These are phyloP conservation scores for Starmerella powellii DNA, from an alignment of 805 yeast genomes.

Conservation along the genomic window DNA sequence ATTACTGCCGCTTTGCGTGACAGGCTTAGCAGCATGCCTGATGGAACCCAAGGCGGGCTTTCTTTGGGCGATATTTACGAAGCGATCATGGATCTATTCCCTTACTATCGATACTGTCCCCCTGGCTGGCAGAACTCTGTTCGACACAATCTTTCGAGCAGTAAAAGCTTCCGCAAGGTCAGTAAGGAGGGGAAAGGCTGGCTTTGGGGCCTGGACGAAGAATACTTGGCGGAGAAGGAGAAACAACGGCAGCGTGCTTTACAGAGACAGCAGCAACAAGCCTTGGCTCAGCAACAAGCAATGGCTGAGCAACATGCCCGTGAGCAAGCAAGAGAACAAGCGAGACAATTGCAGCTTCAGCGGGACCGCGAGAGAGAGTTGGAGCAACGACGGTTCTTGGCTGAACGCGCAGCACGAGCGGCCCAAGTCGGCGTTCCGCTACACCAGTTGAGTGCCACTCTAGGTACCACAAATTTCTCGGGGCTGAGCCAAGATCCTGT, in stretches of 20 bases:
- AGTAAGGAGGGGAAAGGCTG: slow-evolving; percentile 87
- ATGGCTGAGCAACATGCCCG: slow-evolving; percentile 26
- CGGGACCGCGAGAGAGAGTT: slow-evolving; percentile 22
- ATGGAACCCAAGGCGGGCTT: slow-evolving; percentile 47
- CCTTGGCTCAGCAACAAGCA: slow-evolving; percentile 25
- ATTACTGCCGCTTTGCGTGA: slow-evolving; percentile 68
- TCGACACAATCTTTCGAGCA: slow-evolving; percentile 74
- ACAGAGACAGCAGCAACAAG: slow-evolving; percentile 24
- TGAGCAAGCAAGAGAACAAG: slow-evolving; percentile 21
- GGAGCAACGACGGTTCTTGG: slow-evolving; percentile 18
- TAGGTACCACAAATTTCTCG: slow-evolving; percentile 6
- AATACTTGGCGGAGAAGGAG: slow-evolving; percentile 71
- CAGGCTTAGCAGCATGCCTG: slow-evolving; percentile 35
- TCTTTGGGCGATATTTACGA: slow-evolving; percentile 74
- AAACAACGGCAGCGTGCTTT: slow-evolving; percentile 44
- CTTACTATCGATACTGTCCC: slow-evolving; percentile 84
- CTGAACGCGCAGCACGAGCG: slow-evolving; percentile 19
- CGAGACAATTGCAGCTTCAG: slow-evolving; percentile 20
- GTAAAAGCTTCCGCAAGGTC: slow-evolving; percentile 71
- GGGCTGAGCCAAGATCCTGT: neutral
- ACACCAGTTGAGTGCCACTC: slow-evolving; percentile 15
- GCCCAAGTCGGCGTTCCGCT: slow-evolving; percentile 19
- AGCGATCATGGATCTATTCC: slow-evolving; percentile 75
- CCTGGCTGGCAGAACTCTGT: slow-evolving; percentile 98
- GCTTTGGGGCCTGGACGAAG: slow-evolving; percentile 88